Conservation (phyloP, 306 rosid species). For the Lathyrus aphaca region DNA sequence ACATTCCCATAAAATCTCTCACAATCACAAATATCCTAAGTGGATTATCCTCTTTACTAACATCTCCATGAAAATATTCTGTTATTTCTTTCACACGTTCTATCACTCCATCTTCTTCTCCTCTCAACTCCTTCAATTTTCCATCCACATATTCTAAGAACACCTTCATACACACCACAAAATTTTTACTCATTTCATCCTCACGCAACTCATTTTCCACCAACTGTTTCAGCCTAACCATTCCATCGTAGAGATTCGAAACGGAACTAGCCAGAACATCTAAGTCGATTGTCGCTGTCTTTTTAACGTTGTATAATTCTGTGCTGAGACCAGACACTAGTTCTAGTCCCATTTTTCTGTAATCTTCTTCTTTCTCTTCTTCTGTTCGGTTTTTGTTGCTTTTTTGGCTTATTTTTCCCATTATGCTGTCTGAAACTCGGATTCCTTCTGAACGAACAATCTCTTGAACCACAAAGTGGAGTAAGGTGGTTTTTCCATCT, state of each 20-base stretch:
- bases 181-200: constrained; percentile 51
- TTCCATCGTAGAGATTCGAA: constrained; percentile 66
- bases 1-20: constrained; percentile 87
- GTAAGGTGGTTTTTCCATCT: constrained; percentile 85
- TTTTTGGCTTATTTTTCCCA: constrained; percentile 82
- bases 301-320: constrained; percentile 84
- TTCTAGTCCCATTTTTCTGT: constrained; percentile 87
- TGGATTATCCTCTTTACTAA: constrained; percentile 87
- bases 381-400: constrained; percentile 57
- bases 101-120: constrained; percentile 71
- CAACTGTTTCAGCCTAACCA: constrained; percentile 47
- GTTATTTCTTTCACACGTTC: constrained; percentile 75
- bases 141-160: constrained; percentile 61
- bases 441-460: constrained; percentile 80
- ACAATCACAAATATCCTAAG: constrained; percentile 89
- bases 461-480: constrained; percentile 95
- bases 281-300: constrained; percentile 80
- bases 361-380: constrained; percentile 82
- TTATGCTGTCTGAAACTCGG: constrained; percentile 84
- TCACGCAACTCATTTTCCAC: constrained; percentile 47
- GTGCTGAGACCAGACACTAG: constrained; percentile 85
- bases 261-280: constrained; percentile 80
- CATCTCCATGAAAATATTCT: constrained; percentile 89
- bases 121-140: constrained; percentile 57
- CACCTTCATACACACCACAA: constrained; percentile 50